Evolutionary conservation across 495 filamentous ascomycete species (phyloP).

Genomic region (Aspergillus olivimuriae): DNA sequence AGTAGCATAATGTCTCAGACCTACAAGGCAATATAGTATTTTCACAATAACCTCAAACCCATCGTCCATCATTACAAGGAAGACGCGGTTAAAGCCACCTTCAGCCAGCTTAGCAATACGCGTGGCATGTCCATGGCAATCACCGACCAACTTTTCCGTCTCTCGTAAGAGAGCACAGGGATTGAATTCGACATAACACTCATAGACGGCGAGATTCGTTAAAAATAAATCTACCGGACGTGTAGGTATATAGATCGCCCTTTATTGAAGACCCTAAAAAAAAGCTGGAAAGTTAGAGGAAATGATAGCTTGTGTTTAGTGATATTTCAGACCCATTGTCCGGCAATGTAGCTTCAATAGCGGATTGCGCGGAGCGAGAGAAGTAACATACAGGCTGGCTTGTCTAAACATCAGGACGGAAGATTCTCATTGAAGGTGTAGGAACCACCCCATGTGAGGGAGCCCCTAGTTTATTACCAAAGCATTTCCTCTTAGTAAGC

Average conservation of each 20-base stretch:
- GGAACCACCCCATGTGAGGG: too few relatives aligned
- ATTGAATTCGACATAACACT: conserved; percentile 15
- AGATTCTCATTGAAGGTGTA: too few relatives aligned
- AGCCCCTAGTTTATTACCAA: too few relatives aligned
- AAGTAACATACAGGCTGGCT: too few relatives aligned
- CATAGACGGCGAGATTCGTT: conserved; percentile 13
- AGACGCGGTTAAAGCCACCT: conserved; percentile 28
- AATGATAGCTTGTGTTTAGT: too few relatives aligned
- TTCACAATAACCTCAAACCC: conserved; percentile 22
- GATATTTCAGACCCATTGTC: too few relatives aligned
- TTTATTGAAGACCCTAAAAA: too few relatives aligned
- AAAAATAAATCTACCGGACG: conserved; percentile 1
- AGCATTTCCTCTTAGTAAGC: too few relatives aligned
- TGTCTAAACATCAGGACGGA: too few relatives aligned
- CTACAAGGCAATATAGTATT: conserved; percentile 14
- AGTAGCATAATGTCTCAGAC: conserved; percentile 13
- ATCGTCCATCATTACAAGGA: conserved; percentile 21
- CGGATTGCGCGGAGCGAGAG: too few relatives aligned
- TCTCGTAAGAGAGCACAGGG: conserved; percentile 11
- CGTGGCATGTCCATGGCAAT: conserved; percentile 2
- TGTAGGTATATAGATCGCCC: neutral
- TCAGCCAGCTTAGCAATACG: conserved; percentile 26
- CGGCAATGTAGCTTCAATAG: too few relatives aligned
- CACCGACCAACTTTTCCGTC: conserved; percentile 6
- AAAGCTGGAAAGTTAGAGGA: too few relatives aligned